Percentiles rank a stretch among this genome's conserved stretches.
Evolutionary conservation across 1,284 basidiomycete species (phyloP).

Genomic region (Papiliotrema fonsecae): DNA sequence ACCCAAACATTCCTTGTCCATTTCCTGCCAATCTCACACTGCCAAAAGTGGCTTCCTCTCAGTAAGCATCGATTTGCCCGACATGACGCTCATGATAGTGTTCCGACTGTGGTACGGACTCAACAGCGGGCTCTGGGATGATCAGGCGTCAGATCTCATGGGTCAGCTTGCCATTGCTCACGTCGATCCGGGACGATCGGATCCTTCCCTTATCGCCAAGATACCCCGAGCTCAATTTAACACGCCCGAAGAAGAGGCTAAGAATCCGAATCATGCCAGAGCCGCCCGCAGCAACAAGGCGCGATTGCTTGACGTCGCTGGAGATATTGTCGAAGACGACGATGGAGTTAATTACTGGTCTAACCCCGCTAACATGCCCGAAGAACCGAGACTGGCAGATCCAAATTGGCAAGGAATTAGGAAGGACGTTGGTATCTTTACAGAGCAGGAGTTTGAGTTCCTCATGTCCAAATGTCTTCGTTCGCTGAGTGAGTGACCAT

Average conservation of each 20-base stretch:
- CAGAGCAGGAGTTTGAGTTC: slow-evolving; percentile 75
- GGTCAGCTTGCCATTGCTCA: slow-evolving; percentile 67
- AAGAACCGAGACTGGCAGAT: slow-evolving; percentile 60
- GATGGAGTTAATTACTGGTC: slow-evolving; percentile 53
- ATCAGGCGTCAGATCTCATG: slow-evolving; percentile 66
- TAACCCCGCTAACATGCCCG: slow-evolving; percentile 38
- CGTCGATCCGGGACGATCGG: slow-evolving; percentile 64
- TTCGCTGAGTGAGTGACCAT: slow-evolving; percentile 67
- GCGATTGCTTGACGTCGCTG: slow-evolving; percentile 31
- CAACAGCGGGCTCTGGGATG: slow-evolving; percentile 78
- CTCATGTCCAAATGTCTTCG: slow-evolving; percentile 81
- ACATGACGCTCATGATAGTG: slow-evolving; percentile 39
- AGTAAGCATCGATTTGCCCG: slow-evolving; percentile 26
- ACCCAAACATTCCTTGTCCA: slow-evolving; percentile 76
- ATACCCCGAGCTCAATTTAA: slow-evolving; percentile 52
- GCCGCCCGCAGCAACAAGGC: slow-evolving; percentile 23
- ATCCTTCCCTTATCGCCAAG: slow-evolving; percentile 59
- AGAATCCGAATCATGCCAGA: slow-evolving; percentile 25
- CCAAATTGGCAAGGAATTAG: slow-evolving; percentile 69
- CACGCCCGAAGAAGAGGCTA: slow-evolving; percentile 34
- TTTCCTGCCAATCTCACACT: slow-evolving; percentile 71
- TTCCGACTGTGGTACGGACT: slow-evolving; percentile 77
- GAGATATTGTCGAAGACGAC: slow-evolving; percentile 49
- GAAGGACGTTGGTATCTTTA: slow-evolving; percentile 83
- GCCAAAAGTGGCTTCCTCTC: slow-evolving; percentile 73